A percentile compares a stretch with the other conserved stretches of the same genome.
These are phyloP conservation scores for Diaporthe eres DNA, from an alignment of 2,329 filamentous ascomycete genomes.

Conservation along the genomic window DNA sequence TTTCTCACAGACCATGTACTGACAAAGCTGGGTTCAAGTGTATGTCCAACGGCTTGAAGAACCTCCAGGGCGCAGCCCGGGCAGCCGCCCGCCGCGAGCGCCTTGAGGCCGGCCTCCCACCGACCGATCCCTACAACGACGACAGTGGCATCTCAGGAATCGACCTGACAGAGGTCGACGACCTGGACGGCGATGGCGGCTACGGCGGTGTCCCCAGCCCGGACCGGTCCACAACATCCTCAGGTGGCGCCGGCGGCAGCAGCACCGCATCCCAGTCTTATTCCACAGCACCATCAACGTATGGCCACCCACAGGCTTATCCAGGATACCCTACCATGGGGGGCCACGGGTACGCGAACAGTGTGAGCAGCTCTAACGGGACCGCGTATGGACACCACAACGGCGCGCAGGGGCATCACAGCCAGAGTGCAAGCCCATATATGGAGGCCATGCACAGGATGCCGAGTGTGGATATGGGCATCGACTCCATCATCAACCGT, in stretches of 20 bases:
- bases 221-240: constrained; percentile 59
- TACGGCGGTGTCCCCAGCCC: constrained; percentile 63
- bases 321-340: constrained; percentile 48
- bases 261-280: constrained; percentile 46
- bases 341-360: constrained; percentile 66
- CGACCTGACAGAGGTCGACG: constrained; percentile 71
- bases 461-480: constrained; percentile 73
- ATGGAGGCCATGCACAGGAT: constrained; percentile 62
- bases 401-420: constrained; percentile 48
- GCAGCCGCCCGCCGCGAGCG: constrained; percentile 76
- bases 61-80: constrained; percentile 79
- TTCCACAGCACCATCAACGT: constrained; percentile 41
- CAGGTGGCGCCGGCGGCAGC: constrained; percentile 57
- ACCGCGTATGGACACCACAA: constrained; percentile 49
- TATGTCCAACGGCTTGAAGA: constrained; percentile 87
- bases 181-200: constrained; percentile 65
- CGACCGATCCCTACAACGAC: constrained; percentile 70
- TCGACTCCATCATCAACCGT: constrained; percentile 71
- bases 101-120: constrained; percentile 61
- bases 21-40: constrained; percentile 65
- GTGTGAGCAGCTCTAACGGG: constrained; percentile 63
- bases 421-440: constrained; percentile 62
- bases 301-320: constrained; percentile 44
- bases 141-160: constrained; percentile 79
- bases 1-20: constrained; percentile 12